Evolutionary conservation across 306 rosid genomes (phyloP), one percentile per base, ranked within the genome.

Genomic region (Pyrus bretschneideri): DNA sequence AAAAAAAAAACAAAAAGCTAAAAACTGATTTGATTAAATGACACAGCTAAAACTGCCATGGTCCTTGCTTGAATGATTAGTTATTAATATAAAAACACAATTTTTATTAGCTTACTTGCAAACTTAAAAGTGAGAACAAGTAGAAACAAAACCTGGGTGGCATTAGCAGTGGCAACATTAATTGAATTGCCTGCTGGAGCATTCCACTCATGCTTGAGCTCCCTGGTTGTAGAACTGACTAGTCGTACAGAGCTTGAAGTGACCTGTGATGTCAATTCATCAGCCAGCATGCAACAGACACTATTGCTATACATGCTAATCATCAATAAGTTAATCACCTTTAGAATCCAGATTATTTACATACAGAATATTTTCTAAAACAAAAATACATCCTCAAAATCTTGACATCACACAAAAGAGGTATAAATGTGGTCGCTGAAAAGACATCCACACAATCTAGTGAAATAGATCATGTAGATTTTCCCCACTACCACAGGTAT

Each of bases 161-260:
- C 90, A 88, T 95, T 95, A 71, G 99, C 97, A 74, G 99, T 95
- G 38, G 98, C 98, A 58, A 92, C 97, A 61, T 91, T 95, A 69
- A 95, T 87, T 21, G 99, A 92, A 87, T 71, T 88, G 79, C 93
- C 95, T 46, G 88, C 68, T 31, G 93, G 99, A 79, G 97, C 93
- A 78, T 76, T 69, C 99, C 99, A 95, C 71, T 95, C 97, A 54
- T 91, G 29, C 64, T 79, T 87, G 55, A 92, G 91, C 78, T 88
- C 97, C 78, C 97, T 87, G 31, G 97, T 84, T 54, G 90, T 83
- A 80, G 99, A 86, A 84, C 97, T 87, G 76, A 95, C 99, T 67
- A 95, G 84, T 73, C 97, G 87, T 17, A 88, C 98, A 61, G 93
- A 88, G 83, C 85, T 88, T 4, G 98, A 89, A 67, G 96, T 91